Conservation (phyloP, 768 basidiomycete species). For the Boletus patriciae region DNA sequence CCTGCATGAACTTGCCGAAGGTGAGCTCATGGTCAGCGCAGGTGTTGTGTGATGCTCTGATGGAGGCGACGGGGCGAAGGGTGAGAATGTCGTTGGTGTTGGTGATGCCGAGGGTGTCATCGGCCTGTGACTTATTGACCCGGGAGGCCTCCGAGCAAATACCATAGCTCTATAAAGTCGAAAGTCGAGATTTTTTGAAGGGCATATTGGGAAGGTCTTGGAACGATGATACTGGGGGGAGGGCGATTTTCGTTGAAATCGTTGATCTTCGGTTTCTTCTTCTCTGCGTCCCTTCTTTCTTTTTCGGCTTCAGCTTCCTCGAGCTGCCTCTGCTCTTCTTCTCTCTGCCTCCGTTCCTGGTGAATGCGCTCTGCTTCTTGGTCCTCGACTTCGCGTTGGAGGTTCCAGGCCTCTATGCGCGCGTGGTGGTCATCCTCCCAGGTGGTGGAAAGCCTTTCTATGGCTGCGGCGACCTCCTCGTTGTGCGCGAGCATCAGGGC, state of each 20-base stretch:
- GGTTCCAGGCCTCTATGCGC: background rate
- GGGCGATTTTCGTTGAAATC: background rate
- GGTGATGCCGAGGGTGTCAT: slow-evolving; percentile 15
- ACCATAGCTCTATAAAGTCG: slow-evolving; percentile 9
- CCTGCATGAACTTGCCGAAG: slow-evolving; percentile 20
- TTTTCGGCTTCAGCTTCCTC: background rate
- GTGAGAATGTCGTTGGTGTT: slow-evolving; percentile 3
- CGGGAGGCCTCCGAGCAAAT: background rate
- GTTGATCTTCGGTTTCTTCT: background rate
- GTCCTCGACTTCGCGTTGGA: accelerated
- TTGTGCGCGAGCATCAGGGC: background rate
- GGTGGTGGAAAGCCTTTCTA: accelerated
- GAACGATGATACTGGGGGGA: background rate
- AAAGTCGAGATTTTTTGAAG: slow-evolving; percentile 2
- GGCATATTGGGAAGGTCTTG: background rate
- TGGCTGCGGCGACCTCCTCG: background rate
- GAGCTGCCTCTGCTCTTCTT: background rate
- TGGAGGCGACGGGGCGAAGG: slow-evolving; percentile 12
- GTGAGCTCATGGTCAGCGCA: slow-evolving; percentile 18
- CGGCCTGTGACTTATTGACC: background rate
- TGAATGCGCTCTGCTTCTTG: background rate
- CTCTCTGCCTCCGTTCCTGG: background rate
- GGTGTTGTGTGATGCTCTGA: slow-evolving; percentile 19
- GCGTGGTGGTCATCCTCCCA: background rate
- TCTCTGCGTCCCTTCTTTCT: background rate